These are phyloP conservation scores for Pseudogymnoascus sp. DNA, from an alignment of 2,329 filamentous ascomycete species.

Conservation along the genomic window DNA sequence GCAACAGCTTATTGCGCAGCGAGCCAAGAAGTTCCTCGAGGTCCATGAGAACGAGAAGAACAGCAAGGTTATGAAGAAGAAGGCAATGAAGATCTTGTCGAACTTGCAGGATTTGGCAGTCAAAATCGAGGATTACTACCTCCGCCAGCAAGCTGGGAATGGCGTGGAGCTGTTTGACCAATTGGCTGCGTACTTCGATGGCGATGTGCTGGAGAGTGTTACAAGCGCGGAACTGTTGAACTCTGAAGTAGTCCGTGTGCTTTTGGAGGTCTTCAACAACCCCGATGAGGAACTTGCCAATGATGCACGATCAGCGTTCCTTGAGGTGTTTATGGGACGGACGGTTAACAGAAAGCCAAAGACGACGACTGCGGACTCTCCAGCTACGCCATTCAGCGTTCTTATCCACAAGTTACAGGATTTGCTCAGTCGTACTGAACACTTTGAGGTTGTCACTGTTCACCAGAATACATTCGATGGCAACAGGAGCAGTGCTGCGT, in stretches of 20 bases:
- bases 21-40: constrained; percentile 77
- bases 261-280: constrained; percentile 75
- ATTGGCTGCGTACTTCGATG: constrained; percentile 77
- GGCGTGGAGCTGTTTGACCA: constrained; percentile 63
- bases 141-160: constrained; percentile 43
- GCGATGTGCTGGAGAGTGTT: constrained; percentile 81
- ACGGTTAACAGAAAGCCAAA: constrained; percentile 54
- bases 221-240: constrained; percentile 91
- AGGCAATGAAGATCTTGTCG: constrained; percentile 67
- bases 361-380: constrained; percentile 57
- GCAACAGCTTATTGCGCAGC: constrained; percentile 63
- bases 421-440: constrained; percentile 88
- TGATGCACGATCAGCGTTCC: constrained; percentile 71
- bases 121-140: constrained; percentile 65
- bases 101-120: constrained; percentile 63
- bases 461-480: constrained; percentile 87
- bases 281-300: constrained; percentile 52
- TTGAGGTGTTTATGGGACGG: constrained; percentile 85
- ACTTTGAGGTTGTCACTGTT: constrained; percentile 95
- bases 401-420: constrained; percentile 93
- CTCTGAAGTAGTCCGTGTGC: constrained; percentile 76
- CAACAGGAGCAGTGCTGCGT: constrained; percentile 81
- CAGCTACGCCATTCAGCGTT: constrained; percentile 78
- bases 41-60: constrained; percentile 69
- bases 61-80: constrained; percentile 65